A percentile compares a stretch with the other conserved stretches of the same genome.
These are phyloP conservation scores for Hyaloperonospora arabidopsidis DNA, from an alignment of 352 stramenopile genomes.

Conservation along the genomic window DNA sequence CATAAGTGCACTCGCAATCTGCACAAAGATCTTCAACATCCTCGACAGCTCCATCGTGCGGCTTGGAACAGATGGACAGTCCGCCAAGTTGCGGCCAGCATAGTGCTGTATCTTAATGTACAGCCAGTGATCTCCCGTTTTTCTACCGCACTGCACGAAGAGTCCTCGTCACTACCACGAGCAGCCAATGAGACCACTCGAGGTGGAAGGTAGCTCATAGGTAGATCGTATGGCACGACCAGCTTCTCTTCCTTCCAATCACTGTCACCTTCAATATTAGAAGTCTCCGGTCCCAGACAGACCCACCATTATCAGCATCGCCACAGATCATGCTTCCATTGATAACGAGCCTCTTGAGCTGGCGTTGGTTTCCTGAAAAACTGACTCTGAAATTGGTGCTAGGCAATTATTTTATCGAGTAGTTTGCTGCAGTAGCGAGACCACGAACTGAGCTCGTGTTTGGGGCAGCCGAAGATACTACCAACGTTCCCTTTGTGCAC, in stretches of 20 bases:
- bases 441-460: conserved; percentile 28
- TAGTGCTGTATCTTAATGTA: conserved; percentile 93
- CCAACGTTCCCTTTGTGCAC: conserved; percentile 9
- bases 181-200: conserved; percentile 10
- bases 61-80: conserved; percentile 53
- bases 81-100: conserved; percentile 72
- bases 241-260: conserved; percentile 65
- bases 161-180: conserved; percentile 33
- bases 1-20: conserved; percentile 83
- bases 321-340: conserved; percentile 32
- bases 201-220: conserved; percentile 13
- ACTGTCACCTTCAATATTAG: conserved; percentile 35
- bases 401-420: conserved; percentile 67
- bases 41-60: conserved; percentile 63
- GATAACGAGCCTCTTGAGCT: conserved; percentile 38
- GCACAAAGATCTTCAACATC: conserved; percentile 84
- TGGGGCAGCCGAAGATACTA: conserved; percentile 22
- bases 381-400: conserved; percentile 58
- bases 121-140: conserved; percentile 71
- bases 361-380: conserved; percentile 49
- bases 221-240: conserved; percentile 37
- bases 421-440: conserved; percentile 36
- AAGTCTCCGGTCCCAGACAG: conserved; percentile 72
- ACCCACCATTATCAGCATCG: conserved; percentile 51
- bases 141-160: conserved; percentile 38